Conservation (phyloP, 2,329 filamentous ascomycete species). For the Stagonosporopsis cucurbitacearum region DNA sequence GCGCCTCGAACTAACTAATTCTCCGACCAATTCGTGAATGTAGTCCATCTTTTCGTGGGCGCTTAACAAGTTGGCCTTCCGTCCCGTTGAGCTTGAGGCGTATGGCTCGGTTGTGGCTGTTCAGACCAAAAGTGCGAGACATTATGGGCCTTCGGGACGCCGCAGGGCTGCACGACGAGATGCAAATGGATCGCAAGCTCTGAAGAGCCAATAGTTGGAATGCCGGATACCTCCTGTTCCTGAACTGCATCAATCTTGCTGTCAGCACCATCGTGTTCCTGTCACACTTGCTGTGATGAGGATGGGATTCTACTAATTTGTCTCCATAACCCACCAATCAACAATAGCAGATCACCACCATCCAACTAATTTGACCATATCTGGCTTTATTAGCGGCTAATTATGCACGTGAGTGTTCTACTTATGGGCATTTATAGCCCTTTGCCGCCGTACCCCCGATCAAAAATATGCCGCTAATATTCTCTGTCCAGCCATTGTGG, state of each 20-base stretch:
- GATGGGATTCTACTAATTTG: slow-evolving; percentile 8
- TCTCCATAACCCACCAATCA: slow-evolving; percentile 14
- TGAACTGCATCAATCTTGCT: slow-evolving; percentile 18
- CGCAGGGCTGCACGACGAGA: slow-evolving; percentile 35
- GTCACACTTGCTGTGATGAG: slow-evolving; percentile 5
- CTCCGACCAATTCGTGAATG: slow-evolving; percentile 23
- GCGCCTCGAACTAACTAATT: slow-evolving; percentile 13
- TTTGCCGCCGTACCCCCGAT: slow-evolving; percentile 35
- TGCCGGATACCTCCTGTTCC: slow-evolving; percentile 21
- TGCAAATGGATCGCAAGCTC: slow-evolving; percentile 19
- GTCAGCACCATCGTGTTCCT: slow-evolving; percentile 18
- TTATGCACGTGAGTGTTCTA: slow-evolving; percentile 15
- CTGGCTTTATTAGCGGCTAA: slow-evolving; percentile 33
- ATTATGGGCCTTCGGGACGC: slow-evolving; percentile 24
- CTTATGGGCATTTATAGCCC: slow-evolving; percentile 20
- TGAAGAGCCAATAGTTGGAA: slow-evolving; percentile 19
- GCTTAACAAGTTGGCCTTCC: slow-evolving; percentile 39
- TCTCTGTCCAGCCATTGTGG: slow-evolving; percentile 24
- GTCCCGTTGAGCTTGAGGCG: slow-evolving; percentile 41
- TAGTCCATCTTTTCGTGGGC: slow-evolving; percentile 35
- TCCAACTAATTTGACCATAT: slow-evolving; percentile 9
- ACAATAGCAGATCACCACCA: neutral
- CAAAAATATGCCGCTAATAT: slow-evolving; percentile 33
- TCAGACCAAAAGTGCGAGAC: slow-evolving; percentile 31
- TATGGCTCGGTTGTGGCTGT: slow-evolving; percentile 41